Base-by-base conservation (phyloP, 75 land plant species). In the Azolla pinnata region DNA sequence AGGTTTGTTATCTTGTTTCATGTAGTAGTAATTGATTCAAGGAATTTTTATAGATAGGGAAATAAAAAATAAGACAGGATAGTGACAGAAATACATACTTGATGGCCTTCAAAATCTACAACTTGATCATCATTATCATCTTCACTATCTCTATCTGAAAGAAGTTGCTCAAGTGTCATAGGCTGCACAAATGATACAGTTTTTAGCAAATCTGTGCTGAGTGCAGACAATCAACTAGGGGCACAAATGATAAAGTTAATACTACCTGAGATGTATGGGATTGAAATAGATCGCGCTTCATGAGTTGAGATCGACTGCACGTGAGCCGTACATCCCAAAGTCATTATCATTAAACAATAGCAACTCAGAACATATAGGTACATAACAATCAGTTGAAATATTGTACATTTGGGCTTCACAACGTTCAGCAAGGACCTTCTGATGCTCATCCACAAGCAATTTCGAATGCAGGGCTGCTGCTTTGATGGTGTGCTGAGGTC, bases 121-220 rank as follows among this genome's bases (percentile, higher is more conserved):
- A 93, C 77, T 63, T 75, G 87, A 68, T 88, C 96, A 72, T 93
- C 98, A 70, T 87, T 79, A 63, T 93, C 98, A 71, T 93, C 96
- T 60, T 93, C 98, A 47, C 98, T 93, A 69, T 93, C 98, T 47
- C 71, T 79, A 64, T 93, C 98, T 31, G 90, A 85, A 5, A 85
- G 61, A 17, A 93, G 81, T 79, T 88, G 85, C 54, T 83, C 98
- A 33, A 76, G 27, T 17, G 71, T 85, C 98, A 93, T 93, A 34
- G 86, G 98, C 98, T 93, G 51, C 47, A 76, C 56, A 35, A 56
- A 40, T 25, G 19, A 67, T 12, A 63, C 51, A 53, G 8, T 16
- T 30, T 14, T 1, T 7, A n/a, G n/a, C n/a, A n/a, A n/a, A n/a
- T n/a, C n/a, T n/a, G n/a, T n/a, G n/a, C n/a, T n/a, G n/a, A n/a